phyloP scores from a whole-genome alignment of 441 rosid genomes.

The Croton laevigatus region DNA sequence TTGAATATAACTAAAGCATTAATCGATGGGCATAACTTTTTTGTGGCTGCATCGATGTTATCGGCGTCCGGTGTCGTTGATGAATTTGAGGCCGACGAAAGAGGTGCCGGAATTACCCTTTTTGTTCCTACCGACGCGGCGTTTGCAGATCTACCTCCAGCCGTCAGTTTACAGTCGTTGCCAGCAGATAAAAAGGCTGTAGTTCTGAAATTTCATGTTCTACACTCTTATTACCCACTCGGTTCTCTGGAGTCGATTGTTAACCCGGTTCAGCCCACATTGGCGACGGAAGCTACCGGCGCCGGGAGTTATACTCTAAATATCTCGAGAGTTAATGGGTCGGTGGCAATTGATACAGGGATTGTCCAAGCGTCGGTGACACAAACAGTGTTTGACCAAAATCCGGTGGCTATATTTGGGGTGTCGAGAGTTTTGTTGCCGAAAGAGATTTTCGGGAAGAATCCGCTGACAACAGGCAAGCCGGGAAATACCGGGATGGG shows the following conservation, averaged over 20 bases:
- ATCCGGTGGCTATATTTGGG: conserved; percentile 83
- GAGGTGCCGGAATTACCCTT: conserved; percentile 82
- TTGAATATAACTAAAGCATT: conserved; percentile 70
- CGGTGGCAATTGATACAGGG: conserved; percentile 73
- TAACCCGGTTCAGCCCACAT: conserved; percentile 84
- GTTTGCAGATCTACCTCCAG: conserved; percentile 62
- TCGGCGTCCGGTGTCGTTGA: conserved; percentile 70
- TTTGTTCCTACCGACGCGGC: conserved; percentile 80
- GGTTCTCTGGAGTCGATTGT: conserved; percentile 86
- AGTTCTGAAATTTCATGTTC: conserved; percentile 69
- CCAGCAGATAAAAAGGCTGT: conserved; percentile 68
- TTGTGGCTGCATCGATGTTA: conserved; percentile 72
- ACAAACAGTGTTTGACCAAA: conserved; percentile 81
- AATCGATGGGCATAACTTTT: conserved; percentile 73
- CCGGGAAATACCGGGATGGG: conserved; percentile 32
- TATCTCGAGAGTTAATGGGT: conserved; percentile 75
- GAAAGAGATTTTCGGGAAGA: conserved; percentile 58
- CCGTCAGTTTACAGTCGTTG: conserved; percentile 59
- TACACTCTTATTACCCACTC: conserved; percentile 84
- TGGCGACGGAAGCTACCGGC: conserved; percentile 76
- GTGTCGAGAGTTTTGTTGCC: conserved; percentile 79
- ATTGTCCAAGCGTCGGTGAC: conserved; percentile 76
- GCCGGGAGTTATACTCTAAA: conserved; percentile 78
- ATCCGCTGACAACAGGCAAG: conserved; percentile 26
- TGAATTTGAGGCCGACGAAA: conserved; percentile 75